phyloP scores from a whole-genome alignment of 2,329 filamentous ascomycete genomes.

The Penicillium brevicompactum region DNA sequence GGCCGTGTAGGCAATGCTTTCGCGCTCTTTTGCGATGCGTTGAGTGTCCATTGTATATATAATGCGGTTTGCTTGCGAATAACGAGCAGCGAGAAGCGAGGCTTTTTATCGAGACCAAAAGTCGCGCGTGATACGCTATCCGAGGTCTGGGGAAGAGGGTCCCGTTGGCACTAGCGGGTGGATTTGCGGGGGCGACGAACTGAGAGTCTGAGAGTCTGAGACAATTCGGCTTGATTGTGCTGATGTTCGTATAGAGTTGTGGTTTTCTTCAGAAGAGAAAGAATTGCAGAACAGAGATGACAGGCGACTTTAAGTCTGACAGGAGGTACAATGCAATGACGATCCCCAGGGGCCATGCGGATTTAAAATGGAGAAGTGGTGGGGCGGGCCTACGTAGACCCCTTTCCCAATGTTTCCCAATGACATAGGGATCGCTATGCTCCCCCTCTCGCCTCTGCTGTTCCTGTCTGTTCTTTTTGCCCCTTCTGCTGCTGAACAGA shows the following conservation, averaged over 20 bases:
- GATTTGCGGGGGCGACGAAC: neutral
- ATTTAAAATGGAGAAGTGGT: neutral
- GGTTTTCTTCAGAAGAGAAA: neutral
- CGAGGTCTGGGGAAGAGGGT: neutral
- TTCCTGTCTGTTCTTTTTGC: neutral
- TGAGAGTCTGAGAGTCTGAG: neutral
- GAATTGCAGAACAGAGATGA: neutral
- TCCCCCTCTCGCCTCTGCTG: neutral
- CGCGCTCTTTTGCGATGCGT: neutral
- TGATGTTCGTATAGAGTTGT: neutral
- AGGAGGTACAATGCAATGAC: neutral
- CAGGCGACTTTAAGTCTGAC: neutral
- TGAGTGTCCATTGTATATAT: neutral
- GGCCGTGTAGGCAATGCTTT: neutral
- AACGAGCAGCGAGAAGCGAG: no score
- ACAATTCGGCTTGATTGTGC: neutral
- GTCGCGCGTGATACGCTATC: neutral
- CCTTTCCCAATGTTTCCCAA: neutral
- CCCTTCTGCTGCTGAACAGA: neutral
- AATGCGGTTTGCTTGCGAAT: no score
- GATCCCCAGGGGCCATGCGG: neutral
- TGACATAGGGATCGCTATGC: conserved; percentile 4
- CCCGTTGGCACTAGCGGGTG: conserved; percentile 1
- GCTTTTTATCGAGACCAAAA: neutral
- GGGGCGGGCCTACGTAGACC: neutral